These are phyloP conservation scores for Verticillium isaacii DNA, from an alignment of 2,329 filamentous ascomycete species.

Conservation along the genomic window DNA sequence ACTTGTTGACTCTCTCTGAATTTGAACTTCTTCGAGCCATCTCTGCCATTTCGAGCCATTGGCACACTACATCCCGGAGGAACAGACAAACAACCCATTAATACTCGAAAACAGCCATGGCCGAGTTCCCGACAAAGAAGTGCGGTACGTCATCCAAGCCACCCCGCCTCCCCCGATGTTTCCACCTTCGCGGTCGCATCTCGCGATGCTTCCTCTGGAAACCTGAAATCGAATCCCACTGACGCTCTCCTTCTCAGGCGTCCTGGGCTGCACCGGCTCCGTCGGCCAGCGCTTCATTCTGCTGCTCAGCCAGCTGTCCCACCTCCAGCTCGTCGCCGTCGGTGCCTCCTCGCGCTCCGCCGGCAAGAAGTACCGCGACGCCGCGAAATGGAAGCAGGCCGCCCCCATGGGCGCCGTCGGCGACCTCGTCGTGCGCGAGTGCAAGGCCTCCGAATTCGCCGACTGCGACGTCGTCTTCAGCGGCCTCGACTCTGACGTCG, in stretches of 20 bases:
- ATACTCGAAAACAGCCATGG: conserved; percentile 3
- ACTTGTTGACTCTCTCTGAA: neutral
- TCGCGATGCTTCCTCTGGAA: neutral
- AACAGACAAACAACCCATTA: neutral
- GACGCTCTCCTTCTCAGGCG: conserved; percentile 39
- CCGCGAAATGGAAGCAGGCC: conserved; percentile 91
- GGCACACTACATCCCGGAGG: neutral
- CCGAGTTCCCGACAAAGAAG: conserved; percentile 52
- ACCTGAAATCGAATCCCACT: neutral
- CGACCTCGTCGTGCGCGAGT: conserved; percentile 80
- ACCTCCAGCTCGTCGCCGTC: conserved; percentile 80
- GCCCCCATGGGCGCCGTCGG: conserved; percentile 75
- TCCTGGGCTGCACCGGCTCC: conserved; percentile 88
- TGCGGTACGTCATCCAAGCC: conserved; percentile 40
- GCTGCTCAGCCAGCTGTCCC: conserved; percentile 80
- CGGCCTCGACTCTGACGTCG: conserved; percentile 87
- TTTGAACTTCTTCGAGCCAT: neutral
- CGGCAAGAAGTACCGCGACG: conserved; percentile 92
- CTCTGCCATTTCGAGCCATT: neutral
- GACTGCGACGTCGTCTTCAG: conserved; percentile 94
- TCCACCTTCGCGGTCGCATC: neutral
- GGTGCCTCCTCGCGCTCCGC: conserved; percentile 86
- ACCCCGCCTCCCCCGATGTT: neutral
- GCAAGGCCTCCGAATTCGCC: conserved; percentile 73
- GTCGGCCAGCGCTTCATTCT: conserved; percentile 96